phyloP scores from a whole-genome alignment of 1,139 yeast genomes.

The Pichia sp. region DNA sequence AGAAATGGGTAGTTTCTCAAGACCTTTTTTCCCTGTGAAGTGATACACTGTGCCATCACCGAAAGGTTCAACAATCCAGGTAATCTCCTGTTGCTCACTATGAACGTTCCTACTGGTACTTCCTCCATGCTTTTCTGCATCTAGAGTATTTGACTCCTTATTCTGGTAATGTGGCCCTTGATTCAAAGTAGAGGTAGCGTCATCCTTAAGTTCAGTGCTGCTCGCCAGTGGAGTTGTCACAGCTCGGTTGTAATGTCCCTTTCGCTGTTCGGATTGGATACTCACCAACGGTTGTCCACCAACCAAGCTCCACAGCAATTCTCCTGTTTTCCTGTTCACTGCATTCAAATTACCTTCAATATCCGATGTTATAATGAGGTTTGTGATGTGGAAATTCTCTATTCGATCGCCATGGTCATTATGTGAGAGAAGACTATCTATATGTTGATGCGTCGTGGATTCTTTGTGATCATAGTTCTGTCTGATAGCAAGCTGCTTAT shows the following conservation, averaged over 20 bases:
- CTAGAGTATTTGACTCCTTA: too few relatives aligned
- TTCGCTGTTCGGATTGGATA: constrained; percentile 16
- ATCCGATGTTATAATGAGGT: constrained; percentile 66
- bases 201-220: not conserved
- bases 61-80: constrained; percentile 89
- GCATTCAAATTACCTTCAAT: constrained; percentile 89
- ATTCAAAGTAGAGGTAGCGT: not conserved
- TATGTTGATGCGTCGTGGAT: not conserved
- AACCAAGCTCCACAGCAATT: constrained; percentile 68
- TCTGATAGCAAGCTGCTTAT: constrained; percentile 4
- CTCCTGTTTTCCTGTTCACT: constrained; percentile 69
- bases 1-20: constrained; percentile 75
- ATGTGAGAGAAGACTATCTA: not conserved
- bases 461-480: constrained; percentile 2
- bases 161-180: too few relatives aligned
- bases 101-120: not conserved
- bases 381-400: constrained; percentile 52
- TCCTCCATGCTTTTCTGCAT: not conserved
- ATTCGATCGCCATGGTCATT: constrained; percentile 4
- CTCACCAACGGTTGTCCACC: constrained; percentile 43
- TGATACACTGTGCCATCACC: constrained; percentile 83
- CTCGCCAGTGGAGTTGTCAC: constrained; percentile 16
- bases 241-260: not conserved
- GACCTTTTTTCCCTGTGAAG: constrained; percentile 70
- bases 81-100: constrained; percentile 24